Evolutionary conservation across 768 basidiomycete species (phyloP), one percentile per base, ranked within the genome.

Genomic region (Boletus sp.): DNA sequence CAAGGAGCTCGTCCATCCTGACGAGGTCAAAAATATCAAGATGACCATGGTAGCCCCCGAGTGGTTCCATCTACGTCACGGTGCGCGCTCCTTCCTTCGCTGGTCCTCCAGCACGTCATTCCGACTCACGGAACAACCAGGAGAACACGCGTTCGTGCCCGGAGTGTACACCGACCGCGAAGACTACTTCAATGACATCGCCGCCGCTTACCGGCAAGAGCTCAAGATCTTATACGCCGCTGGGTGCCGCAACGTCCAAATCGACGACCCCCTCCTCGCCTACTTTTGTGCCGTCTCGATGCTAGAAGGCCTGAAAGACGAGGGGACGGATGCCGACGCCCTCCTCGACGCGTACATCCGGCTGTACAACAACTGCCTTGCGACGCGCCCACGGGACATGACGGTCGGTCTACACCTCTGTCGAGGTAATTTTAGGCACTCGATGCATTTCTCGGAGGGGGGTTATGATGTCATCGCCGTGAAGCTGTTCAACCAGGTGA

Each of bases 31-130:
- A 63, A 75, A 77, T 62, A 78, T 90, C 68, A 90, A 92, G 67
- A 63, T 90, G 54, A 89, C 84, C 14, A 74, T 88, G 69, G 84
- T 82, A 55, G 81, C 86, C 0, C 88, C 87, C 4, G 82, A 83
- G 34, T 87, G 85, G 84, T 84, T 82, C 67, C 84, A 86, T 65
- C 79, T 86, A 29, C 79, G 82, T 25, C 84, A 85, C 64, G 86
- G 86, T 47, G 76, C 75, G 59, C 7, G 7, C 5, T 5, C 15
- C 27, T 38, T 11, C 4, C 21, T n/a, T 40, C 7, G 4, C 13
- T 4, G 5, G 13, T 15, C 21, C 30, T 17, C 14, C 5, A 3
- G 4, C 7, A 7, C 8, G 2, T 30, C 42, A 10, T 1, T 4
- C 8, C 4, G 15, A 45, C 42, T 59, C 35, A 56, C 27, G 1